These are phyloP conservation scores for Gillenia trifoliata DNA, from an alignment of 306 rosid genomes.

Conservation along the genomic window DNA sequence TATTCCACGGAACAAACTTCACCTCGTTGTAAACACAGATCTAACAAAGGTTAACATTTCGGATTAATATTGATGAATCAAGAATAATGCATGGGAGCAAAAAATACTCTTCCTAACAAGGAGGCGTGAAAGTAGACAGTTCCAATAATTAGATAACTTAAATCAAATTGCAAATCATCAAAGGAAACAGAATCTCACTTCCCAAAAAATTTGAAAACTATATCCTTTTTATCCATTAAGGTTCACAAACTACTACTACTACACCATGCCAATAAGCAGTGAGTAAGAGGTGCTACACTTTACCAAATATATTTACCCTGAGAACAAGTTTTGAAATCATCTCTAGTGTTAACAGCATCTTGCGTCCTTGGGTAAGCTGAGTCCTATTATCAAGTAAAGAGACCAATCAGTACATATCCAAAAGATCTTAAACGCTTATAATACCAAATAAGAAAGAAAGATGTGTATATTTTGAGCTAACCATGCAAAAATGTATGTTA, in stretches of 20 bases:
- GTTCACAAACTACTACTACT: not conserved
- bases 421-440: not conserved
- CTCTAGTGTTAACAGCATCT: conserved; percentile 66
- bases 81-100: not conserved
- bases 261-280: conserved; percentile 1
- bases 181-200: not conserved
- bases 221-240: not conserved
- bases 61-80: not conserved
- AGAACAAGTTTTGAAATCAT: conserved; percentile 74
- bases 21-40: not conserved
- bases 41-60: not conserved
- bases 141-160: not conserved
- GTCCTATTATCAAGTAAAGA: conserved; percentile 48
- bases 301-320: conserved; percentile 52
- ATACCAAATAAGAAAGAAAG: not conserved
- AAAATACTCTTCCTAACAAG: not conserved
- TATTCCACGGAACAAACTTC: not conserved
- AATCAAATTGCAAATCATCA: not conserved
- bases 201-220: not conserved
- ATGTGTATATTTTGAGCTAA: not conserved
- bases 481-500: not conserved
- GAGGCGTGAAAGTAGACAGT: not conserved
- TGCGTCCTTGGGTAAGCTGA: conserved; percentile 85
- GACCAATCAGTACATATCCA: conserved; percentile 18
- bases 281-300: conserved; percentile 13